Evolutionary conservation across 1,284 basidiomycete species (phyloP), one percentile per base, ranked within the genome.

Genomic region (Cryptococcus sp.): DNA sequence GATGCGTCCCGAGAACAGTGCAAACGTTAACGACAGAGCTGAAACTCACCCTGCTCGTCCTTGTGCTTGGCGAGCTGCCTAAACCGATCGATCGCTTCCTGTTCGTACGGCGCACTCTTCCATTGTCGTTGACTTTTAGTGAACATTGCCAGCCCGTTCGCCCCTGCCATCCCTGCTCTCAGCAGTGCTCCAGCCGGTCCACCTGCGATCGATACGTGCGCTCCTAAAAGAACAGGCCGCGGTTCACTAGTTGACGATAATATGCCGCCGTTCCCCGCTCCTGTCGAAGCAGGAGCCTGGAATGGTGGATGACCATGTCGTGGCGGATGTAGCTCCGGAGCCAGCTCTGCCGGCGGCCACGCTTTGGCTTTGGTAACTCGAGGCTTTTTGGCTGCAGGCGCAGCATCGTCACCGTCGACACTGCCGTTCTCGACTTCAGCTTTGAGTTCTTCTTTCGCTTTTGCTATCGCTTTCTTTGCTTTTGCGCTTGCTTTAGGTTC

Each of bases 61-160:
- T 67, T 66, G 20, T 81, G 79, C 55, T 78, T 69, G 82, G 90
- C 81, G 46, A 67, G 50, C 39, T 54, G 43, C 48, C 54, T 64
- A 25, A 64, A 64, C 38, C 54, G 43, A 23, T 64, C 51, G 5
- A 64, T 55, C 16, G 54, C 48, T 19, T 64, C 63, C 30, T 40
- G 42, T 39, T 64, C 63, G 39, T 49, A 80, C 1, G 84, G 77
- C 8, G 86, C 84, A 2, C 86, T 86, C 22, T 78, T 81, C 90
- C 91, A 93, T 75, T 87, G 87, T 42, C 89, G 81, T 65, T 93
- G 90, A 0, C 87, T 88, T 77, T 92, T 93, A 42, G 92, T 78
- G 68, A 93, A 94, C 20, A 93, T 81, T 0, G 89, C 90, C 65
- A 93, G 88, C 2, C 90, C 85, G 60, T 88, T 90, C 5, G 89